Percentiles rank a stretch among this genome's conserved stretches.
Evolutionary conservation across 768 basidiomycete species (phyloP).

Genomic region (Trametes coccinea): DNA sequence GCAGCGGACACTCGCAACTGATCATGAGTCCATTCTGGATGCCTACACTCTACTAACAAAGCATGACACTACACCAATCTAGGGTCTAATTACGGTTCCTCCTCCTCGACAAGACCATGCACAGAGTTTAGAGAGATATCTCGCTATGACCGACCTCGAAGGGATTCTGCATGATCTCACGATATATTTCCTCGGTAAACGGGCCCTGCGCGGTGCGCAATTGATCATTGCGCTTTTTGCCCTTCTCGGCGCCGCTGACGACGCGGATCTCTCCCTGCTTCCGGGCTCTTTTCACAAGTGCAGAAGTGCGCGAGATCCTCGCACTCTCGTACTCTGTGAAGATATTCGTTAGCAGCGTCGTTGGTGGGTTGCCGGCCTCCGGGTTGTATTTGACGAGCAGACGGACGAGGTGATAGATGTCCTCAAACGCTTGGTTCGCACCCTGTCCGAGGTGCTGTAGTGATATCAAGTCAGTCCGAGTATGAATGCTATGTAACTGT

Average conservation of each 20-base stretch:
- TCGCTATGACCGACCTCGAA: no score
- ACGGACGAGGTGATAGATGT: conserved; percentile 38
- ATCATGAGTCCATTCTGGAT: no score
- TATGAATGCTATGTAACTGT: neutral
- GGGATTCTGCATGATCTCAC: no score
- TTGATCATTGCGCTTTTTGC: conserved; percentile 32
- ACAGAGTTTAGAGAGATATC: no score
- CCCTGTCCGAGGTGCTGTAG: conserved; percentile 48
- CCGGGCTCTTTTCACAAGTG: conserved; percentile 39
- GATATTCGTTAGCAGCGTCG: conserved; percentile 30
- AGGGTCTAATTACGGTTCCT: no score
- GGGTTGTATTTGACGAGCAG: conserved; percentile 38
- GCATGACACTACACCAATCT: no score
- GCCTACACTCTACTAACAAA: no score
- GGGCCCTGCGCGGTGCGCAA: no score
- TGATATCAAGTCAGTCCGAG: neutral
- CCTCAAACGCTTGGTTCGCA: conserved; percentile 48
- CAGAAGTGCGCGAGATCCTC: conserved; percentile 39
- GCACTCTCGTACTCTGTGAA: conserved; percentile 38
- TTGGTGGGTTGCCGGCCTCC: conserved; percentile 28
- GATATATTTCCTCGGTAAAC: no score
- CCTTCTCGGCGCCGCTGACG: conserved; percentile 34
- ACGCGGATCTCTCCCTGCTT: conserved; percentile 38
- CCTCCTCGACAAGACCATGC: no score
- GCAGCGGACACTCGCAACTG: no score